Evolutionary conservation across 2,329 filamentous ascomycete genomes (phyloP), one percentile per base, ranked within the genome.

Genomic region (Emydomyces testavorans): DNA sequence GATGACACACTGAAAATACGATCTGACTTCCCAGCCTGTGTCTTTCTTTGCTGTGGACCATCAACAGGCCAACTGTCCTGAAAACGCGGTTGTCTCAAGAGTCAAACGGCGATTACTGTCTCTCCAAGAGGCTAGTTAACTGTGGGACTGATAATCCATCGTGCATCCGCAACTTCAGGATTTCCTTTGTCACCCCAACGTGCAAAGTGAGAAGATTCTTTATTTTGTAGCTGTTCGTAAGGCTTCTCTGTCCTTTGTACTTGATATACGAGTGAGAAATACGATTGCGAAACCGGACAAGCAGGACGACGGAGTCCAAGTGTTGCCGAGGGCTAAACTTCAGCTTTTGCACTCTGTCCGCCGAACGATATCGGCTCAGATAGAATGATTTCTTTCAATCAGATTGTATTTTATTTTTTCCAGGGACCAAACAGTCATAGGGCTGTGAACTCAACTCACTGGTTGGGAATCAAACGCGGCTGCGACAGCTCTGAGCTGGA

Each of bases 41-140:
- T 15, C 4, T 34, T 5, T 13, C 7, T 34, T 13, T 5, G 31
- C 31, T 34, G 31, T 21, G 35, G 26, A 16, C 37, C 23, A 23
- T 31, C 26, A 26, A 42, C 38, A 15, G n/a, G 15, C 39, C 10
- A 10, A 28, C 2, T 8, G 23, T 28, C 8, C 15, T 7, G 21
- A 21, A 31, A 18, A 21, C 39, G 28, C 39, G 39, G 28, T 23
- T 42, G 39, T 42, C 39, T 23, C 18, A 42, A 26, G n/a, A 31
- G 10, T 32, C 39, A 29, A 31, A 28, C 24, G 28, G 39, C 26
- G 39, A 42, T 21, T 32, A 31, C 7, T 32, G 15, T 16, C 4
- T 23, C 15, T 18, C 4, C 5, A 4, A 18, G 23, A 31, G 26
- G 23, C 7, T 21, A n/a, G n/a, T n/a, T n/a, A n/a, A n/a, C n/a